Evolutionary conservation across 23 red algal species (phyloP).

Genomic region (Gracilaria gracilis): DNA sequence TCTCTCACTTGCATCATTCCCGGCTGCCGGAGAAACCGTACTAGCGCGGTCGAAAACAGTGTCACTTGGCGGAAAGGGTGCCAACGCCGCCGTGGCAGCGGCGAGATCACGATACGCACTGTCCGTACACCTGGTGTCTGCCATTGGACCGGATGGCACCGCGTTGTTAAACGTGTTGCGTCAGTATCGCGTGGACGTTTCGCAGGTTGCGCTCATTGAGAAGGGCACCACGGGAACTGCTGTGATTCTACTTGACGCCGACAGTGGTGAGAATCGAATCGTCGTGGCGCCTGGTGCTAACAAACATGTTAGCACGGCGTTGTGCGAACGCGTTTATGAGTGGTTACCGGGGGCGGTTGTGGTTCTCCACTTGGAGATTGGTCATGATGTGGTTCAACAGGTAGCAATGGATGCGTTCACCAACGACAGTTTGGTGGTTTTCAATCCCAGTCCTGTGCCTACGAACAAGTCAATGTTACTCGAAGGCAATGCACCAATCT

Average conservation of each 20-base stretch:
- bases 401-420: slow-evolving; percentile 15
- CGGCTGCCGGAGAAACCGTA: slow-evolving; percentile 53
- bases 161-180: neutral
- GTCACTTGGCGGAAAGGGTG: slow-evolving; percentile 67
- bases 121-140: slow-evolving; percentile 20
- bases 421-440: slow-evolving; percentile 36
- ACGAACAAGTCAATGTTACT: neutral
- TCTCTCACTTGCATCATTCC: neutral
- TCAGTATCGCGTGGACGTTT: slow-evolving; percentile 42
- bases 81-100: slow-evolving; percentile 61
- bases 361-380: slow-evolving; percentile 41
- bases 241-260: slow-evolving; percentile 31
- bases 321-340: slow-evolving; percentile 9
- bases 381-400: slow-evolving; percentile 8
- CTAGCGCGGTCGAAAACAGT: neutral
- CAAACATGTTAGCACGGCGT: neutral
- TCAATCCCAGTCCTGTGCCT: slow-evolving; percentile 49
- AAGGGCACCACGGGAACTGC: slow-evolving; percentile 32
- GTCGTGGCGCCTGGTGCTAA: slow-evolving; percentile 50
- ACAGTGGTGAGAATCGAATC: slow-evolving; percentile 48
- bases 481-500: neutral
- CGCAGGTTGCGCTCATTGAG: slow-evolving; percentile 15
- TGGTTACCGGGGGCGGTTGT: slow-evolving; percentile 31
- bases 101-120: neutral
- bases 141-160: slow-evolving; percentile 35